These are phyloP conservation scores for Kwoniella dejecticola DNA, from an alignment of 768 basidiomycete species.

Conservation along the genomic window DNA sequence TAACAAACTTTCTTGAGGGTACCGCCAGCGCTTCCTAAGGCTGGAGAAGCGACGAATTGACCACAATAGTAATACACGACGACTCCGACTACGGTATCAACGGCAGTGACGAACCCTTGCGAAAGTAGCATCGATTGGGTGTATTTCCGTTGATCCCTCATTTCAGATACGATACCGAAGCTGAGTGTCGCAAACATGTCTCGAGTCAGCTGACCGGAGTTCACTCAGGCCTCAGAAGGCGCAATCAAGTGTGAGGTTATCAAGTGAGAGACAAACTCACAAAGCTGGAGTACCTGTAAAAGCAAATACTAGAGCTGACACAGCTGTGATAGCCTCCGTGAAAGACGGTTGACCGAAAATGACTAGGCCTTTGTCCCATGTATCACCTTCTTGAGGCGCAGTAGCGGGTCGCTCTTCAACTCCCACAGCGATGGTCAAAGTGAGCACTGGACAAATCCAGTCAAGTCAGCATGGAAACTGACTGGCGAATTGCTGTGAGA, in stretches of 20 bases:
- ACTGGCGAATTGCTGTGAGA: background rate
- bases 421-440: constrained; percentile 36
- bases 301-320: constrained; percentile 50
- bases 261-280: background rate
- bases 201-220: constrained; percentile 5
- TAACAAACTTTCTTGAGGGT: constrained; percentile 48
- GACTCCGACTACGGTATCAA: constrained; percentile 33
- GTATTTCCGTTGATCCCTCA: constrained; percentile 53
- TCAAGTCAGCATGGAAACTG: background rate
- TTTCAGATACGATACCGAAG: constrained; percentile 51
- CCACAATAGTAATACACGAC: constrained; percentile 45
- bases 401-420: constrained; percentile 35
- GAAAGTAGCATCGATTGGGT: constrained; percentile 45
- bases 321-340: constrained; percentile 50
- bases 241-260: constrained; percentile 14
- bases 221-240: constrained; percentile 49
- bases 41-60: constrained; percentile 48
- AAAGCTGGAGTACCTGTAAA: constrained; percentile 46
- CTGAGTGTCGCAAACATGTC: constrained; percentile 26
- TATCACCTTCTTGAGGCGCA: constrained; percentile 24
- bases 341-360: constrained; percentile 38
- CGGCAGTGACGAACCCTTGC: constrained; percentile 43
- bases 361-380: constrained; percentile 33
- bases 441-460: constrained; percentile 14
- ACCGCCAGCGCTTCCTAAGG: constrained; percentile 48